These are phyloP conservation scores for Eucalyptus marginata DNA, from an alignment of 345 rosid genomes.

Conservation along the genomic window DNA sequence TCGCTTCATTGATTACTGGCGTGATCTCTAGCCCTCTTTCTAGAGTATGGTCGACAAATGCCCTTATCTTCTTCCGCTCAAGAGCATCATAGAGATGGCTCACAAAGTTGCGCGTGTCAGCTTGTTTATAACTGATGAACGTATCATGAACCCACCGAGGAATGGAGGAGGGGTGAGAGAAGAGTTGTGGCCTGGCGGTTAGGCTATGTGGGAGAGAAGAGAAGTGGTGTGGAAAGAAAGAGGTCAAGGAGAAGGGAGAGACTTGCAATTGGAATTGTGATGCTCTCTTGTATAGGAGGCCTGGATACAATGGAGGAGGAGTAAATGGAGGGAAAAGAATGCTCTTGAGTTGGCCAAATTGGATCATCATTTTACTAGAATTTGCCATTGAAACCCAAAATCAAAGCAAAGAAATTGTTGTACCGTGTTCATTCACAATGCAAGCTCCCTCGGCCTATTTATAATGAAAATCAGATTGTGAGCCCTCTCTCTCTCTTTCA, in stretches of 20 bases:
- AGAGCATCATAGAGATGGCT: not conserved
- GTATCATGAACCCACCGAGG: not conserved
- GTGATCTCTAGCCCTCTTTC: not conserved
- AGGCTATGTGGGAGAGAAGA: not conserved
- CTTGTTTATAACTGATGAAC: not conserved
- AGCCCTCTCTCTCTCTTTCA: not conserved
- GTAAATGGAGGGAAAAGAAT: not conserved
- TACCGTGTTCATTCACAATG: not conserved
- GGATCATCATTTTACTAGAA: not conserved
- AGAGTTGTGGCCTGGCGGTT: not conserved
- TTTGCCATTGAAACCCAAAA: not conserved
- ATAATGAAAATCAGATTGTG: not conserved
- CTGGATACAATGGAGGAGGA: not conserved
- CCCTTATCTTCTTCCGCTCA: not conserved
- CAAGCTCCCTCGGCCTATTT: not conserved
- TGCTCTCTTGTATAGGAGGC: not conserved
- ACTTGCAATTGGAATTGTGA: not conserved
- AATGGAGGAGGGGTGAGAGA: not conserved
- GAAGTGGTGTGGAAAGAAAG: not conserved
- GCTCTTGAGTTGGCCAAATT: not conserved
- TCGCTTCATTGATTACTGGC: not conserved
- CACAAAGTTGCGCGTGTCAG: not conserved
- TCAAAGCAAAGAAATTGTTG: not conserved
- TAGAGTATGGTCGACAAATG: not conserved
- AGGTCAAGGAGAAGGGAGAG: not conserved